Evolutionary conservation across 2,329 filamentous ascomycete species (phyloP), one percentile per base, ranked within the genome.

Genomic region (Lasiodiplodia sp.): DNA sequence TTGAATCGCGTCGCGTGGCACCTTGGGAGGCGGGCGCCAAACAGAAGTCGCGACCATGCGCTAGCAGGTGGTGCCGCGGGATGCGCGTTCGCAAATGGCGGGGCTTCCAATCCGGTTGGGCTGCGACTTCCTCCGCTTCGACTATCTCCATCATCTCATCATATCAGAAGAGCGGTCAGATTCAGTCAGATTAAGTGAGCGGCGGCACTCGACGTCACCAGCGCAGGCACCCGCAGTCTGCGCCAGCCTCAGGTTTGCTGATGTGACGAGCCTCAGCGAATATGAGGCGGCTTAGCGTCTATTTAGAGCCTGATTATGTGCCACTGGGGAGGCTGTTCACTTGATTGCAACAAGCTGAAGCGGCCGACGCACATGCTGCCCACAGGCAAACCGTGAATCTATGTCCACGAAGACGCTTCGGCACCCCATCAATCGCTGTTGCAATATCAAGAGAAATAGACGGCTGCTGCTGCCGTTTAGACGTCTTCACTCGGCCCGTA

Each of bases 21-120:
- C 23, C 44, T 10, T 31, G n/a, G 28, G 37, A 60, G 60, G 60
- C 47, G 60, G 60, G 60, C 60, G 60, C 60, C 60, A 64, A 64
- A 64, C 60, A 64, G 60, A n/a, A n/a, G 25, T 12, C n/a, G 49
- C 25, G 40, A 51, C 58, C 25, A 4, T 21, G 40, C 44, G 44
- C 25, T 51, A 34, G 28, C 25, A 18, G 58, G 40, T 49, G 21
- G 57, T 60, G 58, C 58, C 58, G 58, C 58, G 58, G 40, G 58
- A 63, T n/a, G 60, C 60, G 60, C 60, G 60, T 52, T 38, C 44
- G 51, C 60, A 52, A 64, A 52, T 52, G 44, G 37, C 40, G 21
- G 60, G 60, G 60, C 60, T 31, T 64, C 60, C 60, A 64, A 64
- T 64, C 47, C 47, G 40, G 38, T 28, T 31, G 25, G 40, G 38